Evolutionary conservation across 805 yeast genomes (phyloP).

Genomic region (Wilhelminamyces savonicus): DNA sequence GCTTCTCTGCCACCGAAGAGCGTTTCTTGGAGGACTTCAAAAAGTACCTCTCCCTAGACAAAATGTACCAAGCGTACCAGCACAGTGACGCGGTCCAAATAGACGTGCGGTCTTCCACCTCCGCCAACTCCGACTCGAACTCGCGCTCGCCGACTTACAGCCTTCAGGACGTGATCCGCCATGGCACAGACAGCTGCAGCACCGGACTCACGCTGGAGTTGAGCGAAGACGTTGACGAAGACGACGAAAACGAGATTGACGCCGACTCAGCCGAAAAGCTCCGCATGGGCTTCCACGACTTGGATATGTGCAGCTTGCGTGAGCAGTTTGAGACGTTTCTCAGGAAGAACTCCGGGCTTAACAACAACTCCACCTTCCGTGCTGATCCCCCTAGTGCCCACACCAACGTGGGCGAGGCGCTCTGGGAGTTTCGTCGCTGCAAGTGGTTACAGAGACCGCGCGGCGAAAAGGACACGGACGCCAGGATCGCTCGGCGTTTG

Average conservation of each 20-base stretch:
- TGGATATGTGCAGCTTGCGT: slow-evolving; percentile 21
- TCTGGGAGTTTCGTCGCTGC: slow-evolving; percentile 66
- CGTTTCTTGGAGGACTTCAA: slow-evolving; percentile 26
- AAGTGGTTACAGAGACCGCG: slow-evolving; percentile 54
- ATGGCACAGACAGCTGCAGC: slow-evolving; percentile 4
- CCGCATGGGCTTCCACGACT: slow-evolving; percentile 8
- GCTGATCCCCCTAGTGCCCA: slow-evolving; percentile 1
- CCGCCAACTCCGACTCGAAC: slow-evolving; percentile 5
- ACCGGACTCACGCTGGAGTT: background rate
- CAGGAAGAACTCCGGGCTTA: slow-evolving; percentile 4
- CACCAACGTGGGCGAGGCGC: slow-evolving; percentile 41
- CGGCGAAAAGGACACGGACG: slow-evolving; percentile 13
- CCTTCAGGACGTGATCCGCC: slow-evolving; percentile 18
- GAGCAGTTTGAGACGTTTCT: slow-evolving; percentile 23
- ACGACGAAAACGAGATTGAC: slow-evolving; percentile 3
- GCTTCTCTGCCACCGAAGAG: slow-evolving; percentile 22
- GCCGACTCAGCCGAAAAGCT: background rate
- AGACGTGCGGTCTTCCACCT: slow-evolving; percentile 8
- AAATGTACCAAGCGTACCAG: slow-evolving; percentile 19
- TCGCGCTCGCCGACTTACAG: slow-evolving; percentile 3
- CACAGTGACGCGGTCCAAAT: slow-evolving; percentile 4
- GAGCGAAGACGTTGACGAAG: slow-evolving; percentile 7
- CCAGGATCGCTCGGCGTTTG: slow-evolving; percentile 7
- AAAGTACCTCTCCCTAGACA: slow-evolving; percentile 25
- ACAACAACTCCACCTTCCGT: slow-evolving; percentile 1